Evolutionary conservation across 2,329 filamentous ascomycete genomes (phyloP).

Genomic region (Aspergillus viridinutans): DNA sequence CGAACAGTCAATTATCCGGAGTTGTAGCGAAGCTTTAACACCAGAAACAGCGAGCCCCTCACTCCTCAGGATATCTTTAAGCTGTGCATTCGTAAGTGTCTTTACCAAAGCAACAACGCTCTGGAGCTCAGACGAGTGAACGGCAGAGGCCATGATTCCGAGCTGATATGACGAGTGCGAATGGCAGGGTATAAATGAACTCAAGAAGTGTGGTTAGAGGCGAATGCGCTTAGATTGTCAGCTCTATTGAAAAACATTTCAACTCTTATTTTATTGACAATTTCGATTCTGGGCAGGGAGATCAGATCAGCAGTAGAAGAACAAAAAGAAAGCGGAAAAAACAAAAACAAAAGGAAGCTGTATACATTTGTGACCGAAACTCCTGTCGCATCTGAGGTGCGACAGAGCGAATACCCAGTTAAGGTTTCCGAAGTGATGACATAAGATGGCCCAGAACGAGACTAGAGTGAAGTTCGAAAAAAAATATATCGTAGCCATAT

Average conservation of each 20-base stretch:
- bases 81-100: constrained; percentile 58
- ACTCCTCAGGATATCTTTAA: constrained; percentile 70
- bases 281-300: not conserved
- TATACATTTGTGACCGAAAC: not conserved
- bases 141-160: constrained; percentile 34
- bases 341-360: not conserved
- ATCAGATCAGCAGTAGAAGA: not conserved
- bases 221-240: constrained; percentile 15
- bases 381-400: not conserved
- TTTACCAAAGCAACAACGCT: constrained; percentile 47
- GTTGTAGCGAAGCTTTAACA: constrained; percentile 78
- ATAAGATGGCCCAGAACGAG: constrained; percentile 25
- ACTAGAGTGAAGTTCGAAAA: constrained; percentile 1
- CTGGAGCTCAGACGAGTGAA: constrained; percentile 38
- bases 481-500: not conserved
- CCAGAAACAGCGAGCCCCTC: constrained; percentile 75
- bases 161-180: not conserved
- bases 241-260: constrained; percentile 28
- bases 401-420: not conserved
- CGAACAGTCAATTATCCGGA: constrained; percentile 73
- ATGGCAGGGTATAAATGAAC: constrained; percentile 2
- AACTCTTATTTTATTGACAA: constrained; percentile 8
- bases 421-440: constrained; percentile 26
- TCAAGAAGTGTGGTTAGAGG: constrained; percentile 22
- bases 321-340: not conserved